Conservation (phyloP, 257 asterid species). For the Hygrophila difformis region DNA sequence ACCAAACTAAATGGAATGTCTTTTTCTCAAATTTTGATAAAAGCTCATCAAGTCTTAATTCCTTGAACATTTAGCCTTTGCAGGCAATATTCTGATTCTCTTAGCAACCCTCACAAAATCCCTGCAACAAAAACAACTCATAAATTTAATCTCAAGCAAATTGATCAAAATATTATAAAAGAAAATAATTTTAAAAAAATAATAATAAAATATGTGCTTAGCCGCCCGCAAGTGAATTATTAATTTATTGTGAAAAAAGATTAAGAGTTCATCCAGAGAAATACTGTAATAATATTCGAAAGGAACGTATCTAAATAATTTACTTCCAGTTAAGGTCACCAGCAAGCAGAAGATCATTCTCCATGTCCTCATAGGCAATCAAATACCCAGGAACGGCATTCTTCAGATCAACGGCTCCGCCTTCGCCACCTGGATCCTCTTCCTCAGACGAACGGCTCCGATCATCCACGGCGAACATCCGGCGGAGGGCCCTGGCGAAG, state of each 20-base stretch:
- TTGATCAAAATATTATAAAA: too few species aligned
- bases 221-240: too few species aligned
- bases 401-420: constrained; percentile 37
- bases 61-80: constrained; percentile 43
- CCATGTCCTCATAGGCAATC: constrained; percentile 77
- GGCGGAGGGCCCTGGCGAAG: constrained; percentile 54
- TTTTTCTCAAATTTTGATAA: too few species aligned
- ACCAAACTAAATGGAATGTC: too few species aligned
- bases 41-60: too few species aligned
- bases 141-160: too few species aligned
- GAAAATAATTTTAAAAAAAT: not conserved
- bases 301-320: too few species aligned
- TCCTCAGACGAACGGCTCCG: not conserved
- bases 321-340: constrained; percentile 86
- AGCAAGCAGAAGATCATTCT: constrained; percentile 74
- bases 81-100: constrained; percentile 72
- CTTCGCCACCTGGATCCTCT: not conserved
- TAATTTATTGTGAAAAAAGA: too few species aligned
- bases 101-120: constrained; percentile 77
- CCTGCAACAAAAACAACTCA: too few species aligned
- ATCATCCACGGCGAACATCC: constrained; percentile 42
- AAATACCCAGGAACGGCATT: constrained; percentile 71
- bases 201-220: too few species aligned
- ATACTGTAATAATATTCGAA: too few species aligned
- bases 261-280: too few species aligned